These are phyloP conservation scores for Fusarium veterinarium DNA, from an alignment of 2,329 filamentous ascomycete species.

Conservation along the genomic window DNA sequence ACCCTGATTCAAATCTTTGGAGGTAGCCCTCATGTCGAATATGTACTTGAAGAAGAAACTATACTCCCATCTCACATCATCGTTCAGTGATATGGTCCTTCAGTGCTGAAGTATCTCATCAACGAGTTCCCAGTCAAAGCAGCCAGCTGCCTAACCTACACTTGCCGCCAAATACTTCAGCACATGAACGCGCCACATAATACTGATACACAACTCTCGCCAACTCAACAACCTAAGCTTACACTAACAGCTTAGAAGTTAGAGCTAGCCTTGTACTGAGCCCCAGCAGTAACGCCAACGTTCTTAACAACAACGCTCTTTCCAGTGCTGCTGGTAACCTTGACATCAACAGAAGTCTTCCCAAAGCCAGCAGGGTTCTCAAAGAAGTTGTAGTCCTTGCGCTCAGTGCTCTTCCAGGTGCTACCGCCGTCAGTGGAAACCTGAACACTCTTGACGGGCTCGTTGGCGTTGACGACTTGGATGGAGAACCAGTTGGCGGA, in stretches of 20 bases:
- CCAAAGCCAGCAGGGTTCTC: constrained; percentile 69
- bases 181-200: neutral
- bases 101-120: neutral
- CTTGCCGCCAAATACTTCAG: neutral
- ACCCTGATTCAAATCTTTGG: neutral
- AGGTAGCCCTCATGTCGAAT: constrained; percentile 4
- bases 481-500: constrained; percentile 56
- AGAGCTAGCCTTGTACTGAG: constrained; percentile 45
- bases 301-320: constrained; percentile 62
- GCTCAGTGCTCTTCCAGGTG: constrained; percentile 67
- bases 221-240: too few species aligned
- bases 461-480: constrained; percentile 73
- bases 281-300: constrained; percentile 56
- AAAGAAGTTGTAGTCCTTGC: constrained; percentile 71
- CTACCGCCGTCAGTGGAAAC: constrained; percentile 70
- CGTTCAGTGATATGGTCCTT: neutral
- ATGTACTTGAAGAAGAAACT: constrained; percentile 31
- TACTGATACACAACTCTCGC: neutral
- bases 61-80: neutral
- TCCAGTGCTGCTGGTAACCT: constrained; percentile 65
- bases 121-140: neutral
- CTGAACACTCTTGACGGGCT: constrained; percentile 66
- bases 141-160: constrained; percentile 24
- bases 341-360: constrained; percentile 63
- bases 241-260: constrained; percentile 45